Evolutionary conservation across 305 asterid species (phyloP).

Genomic region (Withania somnifera): DNA sequence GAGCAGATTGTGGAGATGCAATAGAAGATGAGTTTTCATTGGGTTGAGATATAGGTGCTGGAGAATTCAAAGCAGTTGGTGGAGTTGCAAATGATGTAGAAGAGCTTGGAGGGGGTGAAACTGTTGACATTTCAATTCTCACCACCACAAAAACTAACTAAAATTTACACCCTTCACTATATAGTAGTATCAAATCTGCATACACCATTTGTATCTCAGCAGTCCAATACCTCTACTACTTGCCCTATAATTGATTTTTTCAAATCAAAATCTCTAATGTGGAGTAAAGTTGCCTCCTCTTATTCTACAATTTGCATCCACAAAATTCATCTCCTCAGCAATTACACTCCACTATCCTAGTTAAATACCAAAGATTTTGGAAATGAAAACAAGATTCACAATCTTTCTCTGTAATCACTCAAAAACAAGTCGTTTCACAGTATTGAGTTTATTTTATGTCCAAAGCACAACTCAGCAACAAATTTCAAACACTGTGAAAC

Average conservation of each 20-base stretch:
- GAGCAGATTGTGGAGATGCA: constrained; percentile 3
- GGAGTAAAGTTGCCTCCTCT: too few species aligned
- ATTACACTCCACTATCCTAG: not conserved
- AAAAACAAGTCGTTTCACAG: not conserved
- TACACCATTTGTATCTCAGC: not conserved
- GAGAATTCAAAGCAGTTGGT: not conserved
- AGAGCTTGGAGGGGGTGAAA: not conserved
- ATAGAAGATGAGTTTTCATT: not conserved
- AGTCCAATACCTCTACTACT: not conserved
- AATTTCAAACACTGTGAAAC: not conserved
- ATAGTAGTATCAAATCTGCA: not conserved
- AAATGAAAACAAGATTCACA: not conserved
- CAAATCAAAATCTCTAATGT: not conserved
- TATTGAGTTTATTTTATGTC: not conserved
- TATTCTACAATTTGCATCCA: too few species aligned
- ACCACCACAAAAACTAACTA: not conserved
- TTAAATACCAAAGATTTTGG: not conserved
- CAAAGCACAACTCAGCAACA: not conserved
- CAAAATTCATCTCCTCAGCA: not conserved
- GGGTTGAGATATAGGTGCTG: constrained; percentile 3
- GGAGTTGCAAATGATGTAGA: constrained; percentile 1
- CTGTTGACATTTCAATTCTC: not conserved
- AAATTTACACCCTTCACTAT: not conserved
- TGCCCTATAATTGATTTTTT: not conserved
- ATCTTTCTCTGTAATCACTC: not conserved